Conservation (phyloP, 2,329 filamentous ascomycete species). For the Aurifilum marmelostoma region DNA sequence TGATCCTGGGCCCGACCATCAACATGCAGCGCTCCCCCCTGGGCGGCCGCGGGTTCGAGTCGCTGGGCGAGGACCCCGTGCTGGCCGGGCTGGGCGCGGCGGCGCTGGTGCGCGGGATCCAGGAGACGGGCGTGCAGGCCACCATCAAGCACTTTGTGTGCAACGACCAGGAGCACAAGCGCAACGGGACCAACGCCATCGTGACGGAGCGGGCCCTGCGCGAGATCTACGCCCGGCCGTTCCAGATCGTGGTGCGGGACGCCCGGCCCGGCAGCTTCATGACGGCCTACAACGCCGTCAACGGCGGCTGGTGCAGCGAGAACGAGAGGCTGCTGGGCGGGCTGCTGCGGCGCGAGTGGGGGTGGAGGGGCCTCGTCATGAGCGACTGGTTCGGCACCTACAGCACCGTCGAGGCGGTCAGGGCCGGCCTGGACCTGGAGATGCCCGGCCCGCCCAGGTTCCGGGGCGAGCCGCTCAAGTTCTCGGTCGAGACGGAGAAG, state of each 20-base stretch:
- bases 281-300: conserved; percentile 63
- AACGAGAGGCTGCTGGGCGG: conserved; percentile 53
- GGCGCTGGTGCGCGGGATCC: conserved; percentile 57
- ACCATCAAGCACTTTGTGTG: conserved; percentile 65
- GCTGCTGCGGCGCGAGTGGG: conserved; percentile 60
- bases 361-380: conserved; percentile 60
- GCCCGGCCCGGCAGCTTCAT: conserved; percentile 57
- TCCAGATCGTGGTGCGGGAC: conserved; percentile 59
- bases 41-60: conserved; percentile 63
- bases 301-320: conserved; percentile 60
- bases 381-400: conserved; percentile 65
- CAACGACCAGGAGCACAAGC: conserved; percentile 63
- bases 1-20: conserved; percentile 64
- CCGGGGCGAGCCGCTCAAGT: conserved; percentile 55
- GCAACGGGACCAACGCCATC: conserved; percentile 58
- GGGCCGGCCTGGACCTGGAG: conserved; percentile 60
- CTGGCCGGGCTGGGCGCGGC: conserved; percentile 59
- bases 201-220: conserved; percentile 59
- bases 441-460: conserved; percentile 61
- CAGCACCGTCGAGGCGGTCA: conserved; percentile 53
- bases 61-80: conserved; percentile 61
- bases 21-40: conserved; percentile 65
- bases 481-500: conserved; percentile 59
- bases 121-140: conserved; percentile 59
- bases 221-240: conserved; percentile 62